Evolutionary conservation across 306 rosid species (phyloP).

Genomic region (Cicer cuneatum): DNA sequence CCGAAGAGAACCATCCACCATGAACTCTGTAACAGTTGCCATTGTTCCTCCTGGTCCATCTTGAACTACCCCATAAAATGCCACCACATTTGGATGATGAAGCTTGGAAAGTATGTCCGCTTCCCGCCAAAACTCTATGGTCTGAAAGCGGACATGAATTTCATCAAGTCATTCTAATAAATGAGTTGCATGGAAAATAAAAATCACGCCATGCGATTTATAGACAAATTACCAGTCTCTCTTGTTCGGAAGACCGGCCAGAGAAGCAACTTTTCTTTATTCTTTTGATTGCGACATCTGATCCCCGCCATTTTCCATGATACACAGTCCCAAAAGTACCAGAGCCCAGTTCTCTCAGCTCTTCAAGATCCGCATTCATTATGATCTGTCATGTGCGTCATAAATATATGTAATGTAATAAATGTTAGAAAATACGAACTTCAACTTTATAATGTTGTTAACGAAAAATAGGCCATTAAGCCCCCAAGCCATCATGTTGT

Average conservation of each 20-base stretch:
- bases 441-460: slow-evolving; percentile 2
- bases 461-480: background rate
- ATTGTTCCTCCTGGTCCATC: slow-evolving; percentile 91
- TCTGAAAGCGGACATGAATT: slow-evolving; percentile 56
- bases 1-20: slow-evolving; percentile 92
- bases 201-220: slow-evolving; percentile 12
- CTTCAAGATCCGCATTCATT: slow-evolving; percentile 90
- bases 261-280: slow-evolving; percentile 93
- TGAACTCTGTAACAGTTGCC: slow-evolving; percentile 87
- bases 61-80: slow-evolving; percentile 62
- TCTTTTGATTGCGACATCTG: slow-evolving; percentile 96
- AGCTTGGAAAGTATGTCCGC: slow-evolving; percentile 84
- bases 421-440: slow-evolving; percentile 26
- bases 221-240: slow-evolving; percentile 71
- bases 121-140: slow-evolving; percentile 83
- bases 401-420: slow-evolving; percentile 43
- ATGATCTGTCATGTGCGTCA: slow-evolving; percentile 66
- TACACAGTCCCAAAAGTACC: slow-evolving; percentile 98
- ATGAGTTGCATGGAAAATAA: slow-evolving; percentile 17
- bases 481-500: slow-evolving; percentile 24
- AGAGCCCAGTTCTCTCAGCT: slow-evolving; percentile 86
- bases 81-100: slow-evolving; percentile 95
- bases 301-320: slow-evolving; percentile 96
- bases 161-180: slow-evolving; percentile 25
- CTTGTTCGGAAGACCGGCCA: slow-evolving; percentile 89